Evolutionary conservation across 23 red algal species (phyloP), one percentile per base, ranked within the genome.

Genomic region (Gracilariopsis chorda): DNA sequence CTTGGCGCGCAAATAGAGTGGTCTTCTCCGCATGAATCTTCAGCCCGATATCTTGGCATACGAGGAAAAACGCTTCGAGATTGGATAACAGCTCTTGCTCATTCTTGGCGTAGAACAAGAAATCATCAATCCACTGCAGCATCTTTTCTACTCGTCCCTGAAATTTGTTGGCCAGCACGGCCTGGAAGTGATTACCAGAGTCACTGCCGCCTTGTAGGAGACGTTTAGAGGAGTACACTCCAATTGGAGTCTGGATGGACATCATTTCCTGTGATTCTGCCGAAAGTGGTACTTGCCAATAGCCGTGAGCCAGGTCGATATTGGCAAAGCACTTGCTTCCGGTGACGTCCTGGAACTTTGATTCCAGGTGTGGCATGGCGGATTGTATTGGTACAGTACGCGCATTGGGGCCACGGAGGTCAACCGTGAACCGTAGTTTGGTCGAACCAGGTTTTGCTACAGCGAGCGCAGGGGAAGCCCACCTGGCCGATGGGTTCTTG

Each of bases 291-390:
- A 75, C 28, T 46, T 88, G 84, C 65, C 63, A 77, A 77, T 88
- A 88, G 12, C 67, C 84, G 45, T 88, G 84, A 34, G 1, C 40
- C 0, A 88, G 28, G 64, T 88, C 84, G 7, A 88, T 29, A 9
- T 51, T 60, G 24, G 84, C 84, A 34, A 58, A 88, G 69, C 43
- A 52, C 35, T 46, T 88, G 63, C 41, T 35, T 88, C 84, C 48
- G 17, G 0, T 41, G 8, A 74, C 41, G 14, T 48, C 7, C 33
- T 51, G 41, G 1, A 88, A 44, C 7, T 44, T 42, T 17, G 1
- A 77, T 51, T 88, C 84, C 3, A 88, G 16, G 48, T 77, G 44
- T 23, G 64, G 64, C 64, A 88, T 88, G 42, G 84, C 16, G 24
- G 64, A 88, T 21, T 2, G 23, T 36, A 77, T 34, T 32, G 42